Evolutionary conservation across 306 rosid species (phyloP), one percentile per base, ranked within the genome.

Genomic region (Lupinus albus): DNA sequence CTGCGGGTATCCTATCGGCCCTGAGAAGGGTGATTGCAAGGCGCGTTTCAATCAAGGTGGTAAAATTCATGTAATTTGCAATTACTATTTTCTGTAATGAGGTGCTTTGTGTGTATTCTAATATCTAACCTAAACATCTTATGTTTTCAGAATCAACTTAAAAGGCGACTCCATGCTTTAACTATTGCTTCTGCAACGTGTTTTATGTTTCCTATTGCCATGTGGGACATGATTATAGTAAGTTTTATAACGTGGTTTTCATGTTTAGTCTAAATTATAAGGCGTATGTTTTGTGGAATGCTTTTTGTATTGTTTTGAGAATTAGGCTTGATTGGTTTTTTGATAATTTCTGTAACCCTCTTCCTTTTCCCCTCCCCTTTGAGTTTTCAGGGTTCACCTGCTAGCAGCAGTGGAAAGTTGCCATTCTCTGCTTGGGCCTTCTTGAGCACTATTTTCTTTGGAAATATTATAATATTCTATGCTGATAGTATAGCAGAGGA

Each of bases 381-480:
- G 74, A 64, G 47, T 79, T 64, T 30, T 67, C 65, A 88, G 99
- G 99, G 97, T 44, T 85, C 97, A 70, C 74, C 92, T 84, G 84
- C 99, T 61, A 84, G 78, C 70, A 76, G 74, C 84, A 73, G 80
- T 12, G 78, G 36, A 17, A 81, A 85, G 82, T 61, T 90, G 80
- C 92, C 97, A 1, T 94, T 94, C 86, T 94, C 99, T 49, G 51
- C 95, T 18, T 94, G 99, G 99, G 87, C 96, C 45, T 91, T 94
- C 76, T 62, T 85, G 41, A 94, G 99, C 83, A 91, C 96, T 64
- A 77, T 84, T 67, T 52, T 94, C 33, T 94, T 94, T 61, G 99
- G 99, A 80, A 78, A 91, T 66, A 84, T 94, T 72, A 58, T 86
- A 84, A 90, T 94, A 85, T 88, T 86, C 80, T 94, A 94, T 79